Evolutionary conservation across 208 protist species (phyloP).

Genomic region (Zelonia costaricensis): DNA sequence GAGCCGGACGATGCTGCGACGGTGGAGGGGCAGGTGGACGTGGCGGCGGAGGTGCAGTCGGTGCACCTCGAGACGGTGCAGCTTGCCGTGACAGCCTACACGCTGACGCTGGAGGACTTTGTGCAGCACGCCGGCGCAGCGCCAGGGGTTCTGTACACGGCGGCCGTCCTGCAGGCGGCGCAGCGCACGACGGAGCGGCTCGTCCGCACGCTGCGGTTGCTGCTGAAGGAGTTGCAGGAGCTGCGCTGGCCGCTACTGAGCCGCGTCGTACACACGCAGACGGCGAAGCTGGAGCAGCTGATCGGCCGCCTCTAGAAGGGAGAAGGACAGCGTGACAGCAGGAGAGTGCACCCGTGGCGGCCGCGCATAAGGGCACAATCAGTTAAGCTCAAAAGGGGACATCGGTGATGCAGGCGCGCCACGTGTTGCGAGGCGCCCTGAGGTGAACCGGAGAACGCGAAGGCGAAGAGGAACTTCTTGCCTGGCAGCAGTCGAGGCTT

Average conservation of each 20-base stretch:
- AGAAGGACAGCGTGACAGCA: too few relatives aligned
- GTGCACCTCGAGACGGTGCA: slow-evolving; percentile 63
- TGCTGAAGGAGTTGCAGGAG: slow-evolving; percentile 46
- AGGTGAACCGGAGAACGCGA: too few relatives aligned
- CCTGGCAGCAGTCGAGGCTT: too few relatives aligned
- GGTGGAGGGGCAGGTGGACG: slow-evolving; percentile 11
- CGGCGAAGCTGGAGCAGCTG: slow-evolving; percentile 11
- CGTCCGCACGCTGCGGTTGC: slow-evolving; percentile 37
- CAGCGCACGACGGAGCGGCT: slow-evolving; percentile 36
- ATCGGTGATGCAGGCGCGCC: too few relatives aligned
- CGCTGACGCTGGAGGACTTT: slow-evolving; percentile 35
- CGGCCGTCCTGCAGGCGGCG: slow-evolving; percentile 34
- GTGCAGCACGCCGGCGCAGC: not conserved
- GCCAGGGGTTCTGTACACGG: slow-evolving; percentile 21
- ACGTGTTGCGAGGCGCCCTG: too few relatives aligned
- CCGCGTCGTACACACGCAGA: slow-evolving; percentile 25
- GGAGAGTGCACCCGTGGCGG: too few relatives aligned
- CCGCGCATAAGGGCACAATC: too few relatives aligned
- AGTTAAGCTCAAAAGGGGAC: too few relatives aligned
- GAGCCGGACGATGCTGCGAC: slow-evolving; percentile 33
- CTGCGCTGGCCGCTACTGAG: slow-evolving; percentile 29
- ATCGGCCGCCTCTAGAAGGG: slow-evolving; percentile 8
- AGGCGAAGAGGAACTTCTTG: too few relatives aligned
- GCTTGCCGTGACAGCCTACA: slow-evolving; percentile 60
- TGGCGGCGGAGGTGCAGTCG: slow-evolving; percentile 22